Conservation (phyloP, 2,329 filamentous ascomycete species). For the Exophiala viscosa region DNA sequence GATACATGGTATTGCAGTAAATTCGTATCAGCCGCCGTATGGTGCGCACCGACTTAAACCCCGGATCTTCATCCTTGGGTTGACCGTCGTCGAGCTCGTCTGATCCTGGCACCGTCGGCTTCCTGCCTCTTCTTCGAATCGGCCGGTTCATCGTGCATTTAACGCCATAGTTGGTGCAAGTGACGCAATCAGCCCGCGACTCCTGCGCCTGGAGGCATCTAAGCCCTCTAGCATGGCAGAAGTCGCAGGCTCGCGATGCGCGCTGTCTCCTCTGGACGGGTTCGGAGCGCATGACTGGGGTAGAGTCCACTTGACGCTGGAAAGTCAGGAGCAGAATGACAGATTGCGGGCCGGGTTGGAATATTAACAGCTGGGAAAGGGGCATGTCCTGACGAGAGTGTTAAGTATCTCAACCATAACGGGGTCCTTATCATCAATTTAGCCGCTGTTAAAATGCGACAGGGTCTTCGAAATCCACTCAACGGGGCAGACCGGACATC, state of each 20-base stretch:
- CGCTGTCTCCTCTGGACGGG: background rate
- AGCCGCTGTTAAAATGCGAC: no score
- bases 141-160: background rate
- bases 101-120: background rate
- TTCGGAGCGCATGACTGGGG: background rate
- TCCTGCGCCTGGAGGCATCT: background rate
- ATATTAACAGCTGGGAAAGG: no score
- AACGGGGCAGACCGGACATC: no score
- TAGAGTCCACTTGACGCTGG: no score
- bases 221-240: background rate
- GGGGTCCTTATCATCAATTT: no score
- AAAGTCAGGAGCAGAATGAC: no score
- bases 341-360: no score
- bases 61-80: background rate
- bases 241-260: background rate
- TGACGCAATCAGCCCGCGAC: background rate
- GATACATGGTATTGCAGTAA: conserved; percentile 7
- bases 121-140: background rate
- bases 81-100: background rate
- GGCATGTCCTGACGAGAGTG: no score
- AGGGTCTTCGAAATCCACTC: no score
- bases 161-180: background rate
- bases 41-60: background rate
- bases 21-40: conserved; percentile 5
- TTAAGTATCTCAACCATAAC: no score